phyloP scores from a whole-genome alignment of 768 basidiomycete species.

The Tremella yokohamensis region DNA sequence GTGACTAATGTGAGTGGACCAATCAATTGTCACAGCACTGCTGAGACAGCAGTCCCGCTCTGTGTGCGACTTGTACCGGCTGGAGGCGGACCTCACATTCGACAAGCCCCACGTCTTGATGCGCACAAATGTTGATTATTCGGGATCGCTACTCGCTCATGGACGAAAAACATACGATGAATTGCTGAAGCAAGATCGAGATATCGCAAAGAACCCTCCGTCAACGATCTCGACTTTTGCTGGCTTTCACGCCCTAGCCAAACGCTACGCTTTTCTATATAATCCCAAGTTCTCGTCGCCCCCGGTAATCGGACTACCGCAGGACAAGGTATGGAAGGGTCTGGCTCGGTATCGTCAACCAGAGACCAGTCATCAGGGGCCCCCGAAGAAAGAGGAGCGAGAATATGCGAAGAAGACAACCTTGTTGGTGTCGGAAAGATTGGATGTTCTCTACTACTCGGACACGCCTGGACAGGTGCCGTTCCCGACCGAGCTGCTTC shows the following conservation, averaged over 20 bases:
- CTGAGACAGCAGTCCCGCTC: conserved; percentile 65
- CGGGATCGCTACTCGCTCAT: conserved; percentile 62
- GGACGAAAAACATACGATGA: conserved; percentile 64
- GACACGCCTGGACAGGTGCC: conserved; percentile 60
- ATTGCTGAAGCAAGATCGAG: conserved; percentile 54
- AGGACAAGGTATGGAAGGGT: conserved; percentile 52
- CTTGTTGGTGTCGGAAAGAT: conserved; percentile 67
- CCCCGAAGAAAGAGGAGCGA: conserved; percentile 29
- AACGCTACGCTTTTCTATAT: conserved; percentile 30
- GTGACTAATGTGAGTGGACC: conserved; percentile 62
- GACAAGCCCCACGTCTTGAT: conserved; percentile 62
- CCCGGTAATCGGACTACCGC: conserved; percentile 37
- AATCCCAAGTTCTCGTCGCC: conserved; percentile 40
- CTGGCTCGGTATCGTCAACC: conserved; percentile 51
- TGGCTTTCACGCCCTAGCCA: conserved; percentile 39
- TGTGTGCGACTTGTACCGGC: conserved; percentile 76
- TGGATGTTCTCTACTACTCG: conserved; percentile 81
- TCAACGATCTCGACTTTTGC: conserved; percentile 34
- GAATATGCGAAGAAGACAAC: conserved; percentile 89
- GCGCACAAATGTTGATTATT: conserved; percentile 72
- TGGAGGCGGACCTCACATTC: conserved; percentile 69
- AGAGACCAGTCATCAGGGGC: conserved; percentile 5
- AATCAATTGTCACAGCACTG: background rate
- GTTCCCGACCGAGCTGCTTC: conserved; percentile 12
- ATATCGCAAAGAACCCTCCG: conserved; percentile 33